Evolutionary conservation across 1,284 basidiomycete species (phyloP).

Genomic region (Malassezia brasiliensis): DNA sequence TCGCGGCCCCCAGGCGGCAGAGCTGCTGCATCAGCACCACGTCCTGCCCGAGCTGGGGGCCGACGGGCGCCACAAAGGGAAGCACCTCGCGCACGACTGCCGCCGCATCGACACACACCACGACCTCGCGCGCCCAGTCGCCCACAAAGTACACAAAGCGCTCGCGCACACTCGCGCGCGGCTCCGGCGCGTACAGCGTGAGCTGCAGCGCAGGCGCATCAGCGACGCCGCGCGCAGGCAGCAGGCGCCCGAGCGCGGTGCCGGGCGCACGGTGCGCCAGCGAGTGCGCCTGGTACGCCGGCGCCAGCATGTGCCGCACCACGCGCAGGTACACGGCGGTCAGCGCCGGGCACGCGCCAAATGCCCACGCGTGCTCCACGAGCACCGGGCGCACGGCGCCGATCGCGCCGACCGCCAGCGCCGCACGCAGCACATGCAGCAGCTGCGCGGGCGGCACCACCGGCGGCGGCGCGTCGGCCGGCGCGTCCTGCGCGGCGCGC

Average conservation of each 20-base stretch:
- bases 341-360: slow-evolving; percentile 66
- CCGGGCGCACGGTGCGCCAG: background rate
- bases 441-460: slow-evolving; percentile 61
- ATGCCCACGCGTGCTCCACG: slow-evolving; percentile 73
- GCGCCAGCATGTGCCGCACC: slow-evolving; percentile 32
- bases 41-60: slow-evolving; percentile 30
- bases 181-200: slow-evolving; percentile 37
- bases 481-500: slow-evolving; percentile 20
- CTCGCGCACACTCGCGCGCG: slow-evolving; percentile 19
- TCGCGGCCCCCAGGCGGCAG: slow-evolving; percentile 23
- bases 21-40: slow-evolving; percentile 31
- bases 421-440: slow-evolving; percentile 65
- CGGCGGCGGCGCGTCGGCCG: slow-evolving; percentile 51
- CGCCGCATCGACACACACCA: slow-evolving; percentile 19
- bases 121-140: slow-evolving; percentile 29
- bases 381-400: slow-evolving; percentile 68
- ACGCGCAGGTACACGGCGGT: slow-evolving; percentile 59
- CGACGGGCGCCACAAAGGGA: slow-evolving; percentile 39
- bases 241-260: background rate
- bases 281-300: slow-evolving; percentile 23
- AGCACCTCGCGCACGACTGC: slow-evolving; percentile 25
- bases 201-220: slow-evolving; percentile 17
- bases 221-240: background rate
- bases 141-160: slow-evolving; percentile 39
- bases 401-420: slow-evolving; percentile 75